Conservation (phyloP, 2,329 filamentous ascomycete species). For the Aspergillus sp. region DNA sequence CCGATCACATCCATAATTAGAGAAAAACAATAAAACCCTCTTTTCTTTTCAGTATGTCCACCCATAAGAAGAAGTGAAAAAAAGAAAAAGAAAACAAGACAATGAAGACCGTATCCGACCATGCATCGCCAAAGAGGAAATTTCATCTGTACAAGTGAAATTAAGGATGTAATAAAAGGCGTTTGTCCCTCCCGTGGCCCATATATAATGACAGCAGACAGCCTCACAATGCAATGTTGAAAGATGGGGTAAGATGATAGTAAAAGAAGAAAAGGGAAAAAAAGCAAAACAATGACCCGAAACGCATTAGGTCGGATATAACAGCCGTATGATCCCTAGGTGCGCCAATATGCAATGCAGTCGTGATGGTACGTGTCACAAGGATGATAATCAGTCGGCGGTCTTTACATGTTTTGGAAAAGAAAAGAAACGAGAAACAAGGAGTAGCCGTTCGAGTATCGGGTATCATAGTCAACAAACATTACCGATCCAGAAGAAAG, state of each 20-base stretch:
- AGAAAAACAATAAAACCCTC: neutral
- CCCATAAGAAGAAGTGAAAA: neutral
- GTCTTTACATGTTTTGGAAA: slow-evolving; percentile 20
- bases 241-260: slow-evolving; percentile 15
- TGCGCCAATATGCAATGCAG: slow-evolving; percentile 45
- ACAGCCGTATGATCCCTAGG: slow-evolving; percentile 30
- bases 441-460: slow-evolving; percentile 14
- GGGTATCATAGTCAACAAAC: slow-evolving; percentile 28
- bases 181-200: slow-evolving; percentile 1
- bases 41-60: neutral
- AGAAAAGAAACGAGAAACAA: slow-evolving; percentile 17
- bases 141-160: slow-evolving; percentile 7
- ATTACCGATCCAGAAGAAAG: slow-evolving; percentile 14
- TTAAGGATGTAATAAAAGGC: slow-evolving; percentile 9
- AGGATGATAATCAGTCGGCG: slow-evolving; percentile 25
- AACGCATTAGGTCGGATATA: slow-evolving; percentile 26
- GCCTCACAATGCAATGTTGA: slow-evolving; percentile 34
- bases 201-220: slow-evolving; percentile 29
- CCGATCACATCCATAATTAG: neutral
- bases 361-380: slow-evolving; percentile 41
- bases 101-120: neutral
- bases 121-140: slow-evolving; percentile 8
- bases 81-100: slow-evolving; percentile 1
- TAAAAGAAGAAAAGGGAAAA: slow-evolving; percentile 19
- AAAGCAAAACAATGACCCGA: slow-evolving; percentile 24